Evolutionary conservation across 352 stramenopile species (phyloP), one percentile per base, ranked within the genome.

Genomic region (Pythium myriotylum): DNA sequence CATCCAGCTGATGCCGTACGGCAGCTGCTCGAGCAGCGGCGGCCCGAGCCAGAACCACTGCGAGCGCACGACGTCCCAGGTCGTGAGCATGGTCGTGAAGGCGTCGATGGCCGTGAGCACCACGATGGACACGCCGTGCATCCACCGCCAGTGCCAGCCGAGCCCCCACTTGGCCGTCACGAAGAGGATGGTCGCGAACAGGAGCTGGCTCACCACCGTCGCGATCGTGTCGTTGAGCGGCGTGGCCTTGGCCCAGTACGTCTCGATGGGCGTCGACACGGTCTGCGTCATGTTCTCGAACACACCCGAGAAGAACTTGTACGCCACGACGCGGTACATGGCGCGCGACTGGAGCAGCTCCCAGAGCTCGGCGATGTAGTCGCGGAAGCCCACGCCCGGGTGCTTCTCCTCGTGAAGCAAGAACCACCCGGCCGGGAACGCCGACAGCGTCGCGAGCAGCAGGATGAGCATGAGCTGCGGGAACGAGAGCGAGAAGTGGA

Each of bases 401-500:
- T n/a, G 16, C 43, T 76, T 70, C 12, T 52, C 65, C 0, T 69
- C 68, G 5, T 35, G 5, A 5, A 35, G 29, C 29, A 35, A 10
- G 29, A 35, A 35, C 29, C 29, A 35, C 29, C 29, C 29, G 29
- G 29, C 29, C 29, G 29, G 29, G 29, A 35, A 35, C 29, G 29
- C 29, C 29, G 29, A 10, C 10, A 35, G 29, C 29, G 29, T 35
- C 29, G 29, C 74, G 29, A 35, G 29, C 29, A 35, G 29, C 27
- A 84, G 32, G 52, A 84, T 77, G 1, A 78, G 48, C 77, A 86
- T 84, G 8, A 86, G 45, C 42, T 70, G 52, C 0, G 69, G 64
- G 49, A 86, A 81, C 8, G 65, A 70, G 5, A 89, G 19, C 12
- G 71, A 80, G 29, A 79, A 86, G 57, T 72, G 54, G 45, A 86